Percentiles rank a stretch among this genome's conserved stretches.
Evolutionary conservation across 2,329 filamentous ascomycete genomes (phyloP).

Genomic region (Paraphaeosphaeria sporulosa): DNA sequence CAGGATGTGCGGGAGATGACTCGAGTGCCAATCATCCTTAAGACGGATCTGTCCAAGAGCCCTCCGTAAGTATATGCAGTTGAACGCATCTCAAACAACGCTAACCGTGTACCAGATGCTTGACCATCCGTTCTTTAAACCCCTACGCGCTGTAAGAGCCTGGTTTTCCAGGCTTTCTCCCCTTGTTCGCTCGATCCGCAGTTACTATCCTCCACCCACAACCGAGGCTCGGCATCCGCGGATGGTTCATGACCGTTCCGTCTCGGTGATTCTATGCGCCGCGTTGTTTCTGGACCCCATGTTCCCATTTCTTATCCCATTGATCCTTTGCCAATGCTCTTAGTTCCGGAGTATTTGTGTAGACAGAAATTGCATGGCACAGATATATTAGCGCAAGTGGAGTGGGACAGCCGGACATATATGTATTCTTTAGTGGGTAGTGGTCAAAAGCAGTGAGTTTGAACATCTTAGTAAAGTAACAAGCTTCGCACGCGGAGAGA

Average conservation of each 20-base stretch:
- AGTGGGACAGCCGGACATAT: constrained; percentile 23
- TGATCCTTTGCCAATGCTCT: constrained; percentile 26
- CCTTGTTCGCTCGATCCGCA: constrained; percentile 68
- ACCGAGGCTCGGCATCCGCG: constrained; percentile 32
- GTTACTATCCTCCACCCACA: constrained; percentile 7
- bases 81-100: constrained; percentile 23
- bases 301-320: constrained; percentile 25
- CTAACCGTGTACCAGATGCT: constrained; percentile 62
- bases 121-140: constrained; percentile 85
- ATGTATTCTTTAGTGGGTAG: constrained; percentile 42
- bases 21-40: constrained; percentile 94
- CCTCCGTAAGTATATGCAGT: constrained; percentile 80
- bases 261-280: neutral
- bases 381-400: constrained; percentile 34
- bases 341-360: constrained; percentile 33
- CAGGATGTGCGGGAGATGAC: constrained; percentile 99
- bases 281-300: neutral
- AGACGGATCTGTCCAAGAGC: constrained; percentile 98
- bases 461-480: constrained; percentile 29
- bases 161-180: constrained; percentile 52
- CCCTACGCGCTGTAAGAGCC: constrained; percentile 68
- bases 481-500: constrained; percentile 19
- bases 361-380: constrained; percentile 43
- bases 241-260: constrained; percentile 1
- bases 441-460: constrained; percentile 30